Conservation (phyloP, 2,329 filamentous ascomycete genomes). For the Pestalotiopsis sp. region DNA sequence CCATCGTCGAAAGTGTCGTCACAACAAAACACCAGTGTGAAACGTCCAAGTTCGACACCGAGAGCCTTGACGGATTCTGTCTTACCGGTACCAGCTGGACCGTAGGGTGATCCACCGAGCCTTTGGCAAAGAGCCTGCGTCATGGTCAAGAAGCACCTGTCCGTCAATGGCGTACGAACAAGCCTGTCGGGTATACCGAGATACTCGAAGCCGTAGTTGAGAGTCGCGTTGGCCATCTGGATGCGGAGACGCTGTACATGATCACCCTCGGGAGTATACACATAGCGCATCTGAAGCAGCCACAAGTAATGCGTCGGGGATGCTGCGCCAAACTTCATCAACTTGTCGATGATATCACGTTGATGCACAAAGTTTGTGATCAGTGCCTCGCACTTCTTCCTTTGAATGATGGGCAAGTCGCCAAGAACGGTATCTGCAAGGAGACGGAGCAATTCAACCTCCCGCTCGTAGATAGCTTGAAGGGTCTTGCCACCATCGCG, state of each 20-base stretch:
- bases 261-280: conserved; percentile 82
- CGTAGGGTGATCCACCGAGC: conserved; percentile 95
- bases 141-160: conserved; percentile 96
- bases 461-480: conserved; percentile 73
- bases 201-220: conserved; percentile 98
- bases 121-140: conserved; percentile 95
- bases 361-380: conserved; percentile 99
- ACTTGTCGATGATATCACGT: conserved; percentile 87
- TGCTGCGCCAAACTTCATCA: conserved; percentile 74
- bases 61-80: conserved; percentile 99
- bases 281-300: conserved; percentile 96
- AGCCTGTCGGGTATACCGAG: conserved; percentile 94
- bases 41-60: conserved; percentile 92
- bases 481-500: conserved; percentile 71
- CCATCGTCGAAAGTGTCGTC: conserved; percentile 99
- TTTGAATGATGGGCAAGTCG: conserved; percentile 81
- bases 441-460: conserved; percentile 82
- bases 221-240: conserved; percentile 94
- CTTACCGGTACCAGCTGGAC: conserved; percentile 96
- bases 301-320: conserved; percentile 84
- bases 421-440: conserved; percentile 88
- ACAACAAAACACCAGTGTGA: conserved; percentile 98
- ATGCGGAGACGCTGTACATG: conserved; percentile 81
- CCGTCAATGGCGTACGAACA: conserved; percentile 93
- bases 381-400: conserved; percentile 97